Conservation (phyloP, 2,329 filamentous ascomycete genomes). For the Dendryphion nanum region DNA sequence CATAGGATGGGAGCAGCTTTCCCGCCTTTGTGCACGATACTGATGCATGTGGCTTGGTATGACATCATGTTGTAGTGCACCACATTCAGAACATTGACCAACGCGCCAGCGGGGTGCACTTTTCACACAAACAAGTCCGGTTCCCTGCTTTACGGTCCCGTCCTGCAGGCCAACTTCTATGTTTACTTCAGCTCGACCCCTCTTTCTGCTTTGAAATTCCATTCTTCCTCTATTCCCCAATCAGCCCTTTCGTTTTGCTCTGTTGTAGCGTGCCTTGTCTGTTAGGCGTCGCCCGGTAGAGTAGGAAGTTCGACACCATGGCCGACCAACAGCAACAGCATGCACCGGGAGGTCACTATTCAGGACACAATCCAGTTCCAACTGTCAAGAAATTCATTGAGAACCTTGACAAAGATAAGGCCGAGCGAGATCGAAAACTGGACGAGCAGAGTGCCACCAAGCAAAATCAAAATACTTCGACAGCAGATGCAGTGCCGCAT, state of each 20-base stretch:
- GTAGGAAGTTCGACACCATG: conserved; percentile 40
- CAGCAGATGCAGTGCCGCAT: conserved; percentile 45
- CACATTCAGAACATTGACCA: no score
- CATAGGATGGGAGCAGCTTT: no score
- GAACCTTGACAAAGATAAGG: conserved; percentile 76
- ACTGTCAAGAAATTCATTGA: conserved; percentile 84
- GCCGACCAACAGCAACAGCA: conserved; percentile 46
- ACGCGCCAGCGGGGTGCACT: no score
- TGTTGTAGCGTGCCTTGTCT: conserved; percentile 1
- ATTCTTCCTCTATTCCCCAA: neutral
- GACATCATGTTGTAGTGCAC: no score
- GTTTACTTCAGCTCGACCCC: conserved; percentile 7
- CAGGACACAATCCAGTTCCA: conserved; percentile 77
- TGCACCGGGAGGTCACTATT: conserved; percentile 69
- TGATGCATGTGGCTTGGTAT: conserved; percentile 14
- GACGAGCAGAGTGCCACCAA: conserved; percentile 58
- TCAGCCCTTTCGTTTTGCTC: conserved; percentile 1
- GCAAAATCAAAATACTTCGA: conserved; percentile 41
- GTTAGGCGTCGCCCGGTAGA: no score
- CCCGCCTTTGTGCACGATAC: no score
- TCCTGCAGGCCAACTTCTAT: conserved; percentile 1
- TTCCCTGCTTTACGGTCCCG: conserved; percentile 15
- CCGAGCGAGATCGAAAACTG: conserved; percentile 68
- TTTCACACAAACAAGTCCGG: no score
- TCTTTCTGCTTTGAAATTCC: neutral